Conservation (phyloP, 2,329 filamentous ascomycete species). For the Tolypocladium capitatum region DNA sequence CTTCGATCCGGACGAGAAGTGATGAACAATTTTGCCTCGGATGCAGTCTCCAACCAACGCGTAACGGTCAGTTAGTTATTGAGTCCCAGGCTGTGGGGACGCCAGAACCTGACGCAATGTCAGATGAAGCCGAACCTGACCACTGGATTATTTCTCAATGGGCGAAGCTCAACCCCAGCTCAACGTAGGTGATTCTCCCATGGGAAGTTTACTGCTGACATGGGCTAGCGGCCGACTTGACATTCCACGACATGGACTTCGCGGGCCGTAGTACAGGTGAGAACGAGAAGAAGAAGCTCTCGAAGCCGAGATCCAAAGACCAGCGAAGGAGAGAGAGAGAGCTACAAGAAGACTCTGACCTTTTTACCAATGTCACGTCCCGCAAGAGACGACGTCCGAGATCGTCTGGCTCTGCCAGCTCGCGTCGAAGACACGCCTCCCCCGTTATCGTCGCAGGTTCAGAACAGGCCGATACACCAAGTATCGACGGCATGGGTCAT, state of each 20-base stretch:
- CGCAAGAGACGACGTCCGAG: neutral
- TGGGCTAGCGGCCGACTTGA: conserved; percentile 34
- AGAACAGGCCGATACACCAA: neutral
- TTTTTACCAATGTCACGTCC: conserved; percentile 13
- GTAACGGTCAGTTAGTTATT: conserved; percentile 16
- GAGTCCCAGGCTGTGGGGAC: neutral
- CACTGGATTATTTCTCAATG: conserved; percentile 20
- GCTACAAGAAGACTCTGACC: conserved; percentile 21
- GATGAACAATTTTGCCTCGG: conserved; percentile 42
- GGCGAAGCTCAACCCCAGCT: conserved; percentile 9
- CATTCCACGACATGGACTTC: conserved; percentile 38
- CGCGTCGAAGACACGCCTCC: neutral
- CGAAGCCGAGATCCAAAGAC: conserved; percentile 8
- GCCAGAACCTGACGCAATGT: neutral
- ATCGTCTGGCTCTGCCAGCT: neutral
- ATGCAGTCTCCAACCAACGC: conserved; percentile 30
- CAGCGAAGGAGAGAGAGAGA: conserved; percentile 17
- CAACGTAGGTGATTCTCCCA: conserved; percentile 7
- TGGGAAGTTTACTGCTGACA: conserved; percentile 5
- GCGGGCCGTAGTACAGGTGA: conserved; percentile 8
- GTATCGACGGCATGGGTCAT: neutral
- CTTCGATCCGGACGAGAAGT: conserved; percentile 30
- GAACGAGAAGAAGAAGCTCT: neutral
- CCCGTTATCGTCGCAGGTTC: neutral
- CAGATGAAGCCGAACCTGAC: conserved; percentile 21